Base-by-base conservation (phyloP, 108 stramenopile species). In the Stephanodiscus minutulus region DNA sequence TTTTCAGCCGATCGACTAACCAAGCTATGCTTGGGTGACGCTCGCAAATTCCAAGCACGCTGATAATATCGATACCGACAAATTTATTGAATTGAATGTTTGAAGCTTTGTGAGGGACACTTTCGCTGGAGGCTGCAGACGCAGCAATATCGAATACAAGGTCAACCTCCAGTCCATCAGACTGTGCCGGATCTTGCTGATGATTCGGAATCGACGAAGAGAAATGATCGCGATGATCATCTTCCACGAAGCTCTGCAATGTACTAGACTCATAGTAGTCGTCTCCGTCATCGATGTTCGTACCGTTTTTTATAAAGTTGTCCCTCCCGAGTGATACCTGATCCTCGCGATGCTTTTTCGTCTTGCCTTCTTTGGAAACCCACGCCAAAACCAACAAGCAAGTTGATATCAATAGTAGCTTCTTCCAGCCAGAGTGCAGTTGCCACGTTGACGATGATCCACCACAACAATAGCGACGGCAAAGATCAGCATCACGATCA, bases 1-100 rank as follows among this genome's bases (percentile, higher is more conserved):
- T 46, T 39, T 62, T 65, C 50, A 79, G 28, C 59, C 39, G 54
- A 29, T 66, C 54, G 28, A 79, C 71, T 57, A 79, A 52, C 78
- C 78, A 79, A 29, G 57, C 61, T 46, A 72, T 28, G 54, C 66
- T 65, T 39, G 50, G 11, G 29, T 68, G 66, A n/a, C 54, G 65
- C 44, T 72, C 71, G 59, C 59, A 36, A 21, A 29, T 35, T 48
- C 71, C 71, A 27, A 79, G 39, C n/a, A 79, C 78, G 21, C 67
- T 67, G 55, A 79, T 79, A 0, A 61, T 72, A 39, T 79, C 71
- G 20, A 79, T 68, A 12, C 50, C 66, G 49, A 18, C 29, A 27
- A 77, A 3, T 12, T 25, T 33, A 61, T 64, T 62, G 46, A 48
- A 71, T 37, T 61, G 46, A 41, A 28, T 61, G 22, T 41, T 65